These are phyloP conservation scores for Phytopythium ostracodes DNA, from an alignment of 352 stramenopile species.

Conservation along the genomic window DNA sequence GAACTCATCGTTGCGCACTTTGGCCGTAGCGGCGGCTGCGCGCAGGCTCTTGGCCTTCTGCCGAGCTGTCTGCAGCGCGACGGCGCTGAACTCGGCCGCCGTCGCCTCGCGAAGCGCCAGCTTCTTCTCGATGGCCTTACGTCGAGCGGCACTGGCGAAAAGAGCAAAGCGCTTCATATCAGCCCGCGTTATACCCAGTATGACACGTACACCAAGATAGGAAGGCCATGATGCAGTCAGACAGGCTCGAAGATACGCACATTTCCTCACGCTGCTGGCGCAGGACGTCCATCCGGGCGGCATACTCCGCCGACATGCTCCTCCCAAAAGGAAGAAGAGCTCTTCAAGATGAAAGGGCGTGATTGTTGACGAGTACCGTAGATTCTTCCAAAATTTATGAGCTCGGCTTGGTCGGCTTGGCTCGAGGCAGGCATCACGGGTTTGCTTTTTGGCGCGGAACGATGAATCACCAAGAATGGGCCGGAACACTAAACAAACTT, in stretches of 20 bases:
- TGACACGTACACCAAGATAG: neutral
- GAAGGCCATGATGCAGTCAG: neutral
- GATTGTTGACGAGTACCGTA: no score
- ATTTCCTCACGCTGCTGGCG: slow-evolving; percentile 50
- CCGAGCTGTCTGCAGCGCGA: slow-evolving; percentile 55
- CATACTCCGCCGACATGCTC: slow-evolving; percentile 62
- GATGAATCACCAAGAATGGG: no score
- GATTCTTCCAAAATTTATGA: no score
- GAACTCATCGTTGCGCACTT: slow-evolving; percentile 66
- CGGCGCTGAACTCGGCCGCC: slow-evolving; percentile 67
- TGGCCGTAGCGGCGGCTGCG: slow-evolving; percentile 30
- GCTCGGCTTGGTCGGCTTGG: no score
- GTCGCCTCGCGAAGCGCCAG: slow-evolving; percentile 68
- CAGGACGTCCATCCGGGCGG: slow-evolving; percentile 55
- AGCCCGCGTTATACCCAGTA: neutral
- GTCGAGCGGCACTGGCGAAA: slow-evolving; percentile 37
- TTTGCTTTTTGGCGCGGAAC: neutral
- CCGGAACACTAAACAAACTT: no score
- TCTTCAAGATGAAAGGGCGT: no score
- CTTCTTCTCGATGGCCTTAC: slow-evolving; percentile 66
- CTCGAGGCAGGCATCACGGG: no score
- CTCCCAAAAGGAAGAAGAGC: no score
- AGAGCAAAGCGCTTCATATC: neutral
- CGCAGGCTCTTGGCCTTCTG: slow-evolving; percentile 62
- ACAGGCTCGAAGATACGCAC: slow-evolving; percentile 17